These are phyloP conservation scores for Ophiocordyceps sinensis DNA, from an alignment of 2,329 filamentous ascomycete species.

Conservation along the genomic window DNA sequence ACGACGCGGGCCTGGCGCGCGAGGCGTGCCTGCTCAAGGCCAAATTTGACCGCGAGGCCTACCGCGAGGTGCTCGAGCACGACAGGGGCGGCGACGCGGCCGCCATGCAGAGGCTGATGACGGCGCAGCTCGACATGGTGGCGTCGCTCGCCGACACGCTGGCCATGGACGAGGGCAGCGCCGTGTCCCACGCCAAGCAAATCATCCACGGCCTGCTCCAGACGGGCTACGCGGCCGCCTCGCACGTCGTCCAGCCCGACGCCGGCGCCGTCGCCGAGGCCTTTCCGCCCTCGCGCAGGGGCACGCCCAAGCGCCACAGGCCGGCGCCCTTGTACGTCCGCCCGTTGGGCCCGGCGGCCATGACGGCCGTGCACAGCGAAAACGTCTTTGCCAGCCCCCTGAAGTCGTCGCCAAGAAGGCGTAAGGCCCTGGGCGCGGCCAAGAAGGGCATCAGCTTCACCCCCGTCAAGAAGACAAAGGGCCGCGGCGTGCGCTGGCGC, in stretches of 20 bases:
- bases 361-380: slow-evolving; percentile 20
- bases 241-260: slow-evolving; percentile 84
- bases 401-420: slow-evolving; percentile 67
- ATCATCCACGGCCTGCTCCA: slow-evolving; percentile 68
- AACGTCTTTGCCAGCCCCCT: slow-evolving; percentile 33
- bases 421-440: slow-evolving; percentile 44
- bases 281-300: slow-evolving; percentile 55
- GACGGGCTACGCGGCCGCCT: slow-evolving; percentile 56
- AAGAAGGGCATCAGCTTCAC: slow-evolving; percentile 69
- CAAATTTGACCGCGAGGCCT: slow-evolving; percentile 67
- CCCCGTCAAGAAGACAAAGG: slow-evolving; percentile 62
- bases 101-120: slow-evolving; percentile 68
- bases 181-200: slow-evolving; percentile 62
- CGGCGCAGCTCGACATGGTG: slow-evolving; percentile 85
- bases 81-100: slow-evolving; percentile 68
- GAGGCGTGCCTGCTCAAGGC: slow-evolving; percentile 80
- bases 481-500: slow-evolving; percentile 78
- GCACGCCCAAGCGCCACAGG: slow-evolving; percentile 66
- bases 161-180: slow-evolving; percentile 69
- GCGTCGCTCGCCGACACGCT: slow-evolving; percentile 70
- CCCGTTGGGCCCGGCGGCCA: slow-evolving; percentile 28
- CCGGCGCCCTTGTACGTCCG: slow-evolving; percentile 24
- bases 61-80: slow-evolving; percentile 65
- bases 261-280: slow-evolving; percentile 54
- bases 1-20: slow-evolving; percentile 57